Base-by-base conservation (phyloP, 2,329 filamentous ascomycete species). In the Aureobasidium mangrovei region DNA sequence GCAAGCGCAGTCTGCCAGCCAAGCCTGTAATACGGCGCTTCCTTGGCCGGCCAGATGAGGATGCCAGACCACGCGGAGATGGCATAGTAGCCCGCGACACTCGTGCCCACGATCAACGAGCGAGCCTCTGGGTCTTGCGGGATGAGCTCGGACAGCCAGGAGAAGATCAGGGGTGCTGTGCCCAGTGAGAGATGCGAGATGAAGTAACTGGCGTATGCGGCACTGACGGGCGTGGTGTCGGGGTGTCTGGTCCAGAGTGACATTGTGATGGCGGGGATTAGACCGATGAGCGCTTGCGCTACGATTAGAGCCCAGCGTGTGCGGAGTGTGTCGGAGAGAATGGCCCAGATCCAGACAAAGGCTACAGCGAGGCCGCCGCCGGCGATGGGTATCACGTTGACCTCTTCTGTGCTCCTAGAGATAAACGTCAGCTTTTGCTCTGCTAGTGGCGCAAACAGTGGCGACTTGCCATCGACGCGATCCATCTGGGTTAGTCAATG, bases 261-360 rank as follows among this genome's bases (percentile, higher is more conserved):
- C 74, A 79, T 77, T n/a, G 73, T 74, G 31, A 78, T 75, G 53
- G 69, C 71, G 1, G 73, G 72, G 3, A 77, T 65, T 3, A 77
- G 63, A 1, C 72, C 75, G 46, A 79, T 76, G 2, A 71, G 48
- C 18, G 67, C 72, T 63, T 79, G 77, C 2, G 66, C 60, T 5
- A 79, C 65, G 31, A 79, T 74, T 4, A 79, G 65, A 0, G 70
- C 71, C 77, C 77, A 79, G 26, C 77, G 65, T 0, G 75, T 77
- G 36, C 70, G 69, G 1, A 79, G 59, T 7, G 71, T 61, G 61
- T 79, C 77, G 0, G 77, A 79, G 0, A 78, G 60, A 2, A 77
- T 69, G 0, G 76, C 76, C 76, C 77, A 79, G 9, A 77, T 69
- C 76, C 76, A 79, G 1, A 79, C 77, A 53, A 75, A 77, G 0